These are phyloP conservation scores for Pilasporangium apinafurcum DNA, from an alignment of 352 stramenopile genomes.

Conservation along the genomic window DNA sequence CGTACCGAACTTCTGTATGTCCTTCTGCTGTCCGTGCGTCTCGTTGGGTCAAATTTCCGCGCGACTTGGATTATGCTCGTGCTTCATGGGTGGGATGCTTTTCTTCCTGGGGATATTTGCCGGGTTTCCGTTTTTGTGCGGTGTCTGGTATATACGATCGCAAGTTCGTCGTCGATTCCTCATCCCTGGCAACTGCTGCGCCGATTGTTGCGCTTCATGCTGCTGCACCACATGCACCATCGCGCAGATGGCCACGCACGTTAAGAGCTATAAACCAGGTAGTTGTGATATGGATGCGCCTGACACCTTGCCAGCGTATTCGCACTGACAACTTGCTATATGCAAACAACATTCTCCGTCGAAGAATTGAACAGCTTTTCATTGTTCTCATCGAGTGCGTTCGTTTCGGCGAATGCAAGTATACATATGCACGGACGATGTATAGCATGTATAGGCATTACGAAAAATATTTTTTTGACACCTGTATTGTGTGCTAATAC, in stretches of 20 bases:
- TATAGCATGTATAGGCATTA: no score
- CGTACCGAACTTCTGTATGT: conserved; percentile 18
- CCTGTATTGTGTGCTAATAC: no score
- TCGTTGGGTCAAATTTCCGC: conserved; percentile 19
- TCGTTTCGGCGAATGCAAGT: no score
- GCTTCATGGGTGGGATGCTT: neutral
- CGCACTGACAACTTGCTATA: neutral
- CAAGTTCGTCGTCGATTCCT: conserved; percentile 4
- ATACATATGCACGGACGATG: no score
- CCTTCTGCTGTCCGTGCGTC: conserved; percentile 19
- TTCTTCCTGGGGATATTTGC: conserved; percentile 3
- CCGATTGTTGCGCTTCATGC: conserved; percentile 3
- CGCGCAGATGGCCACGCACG: conserved; percentile 20
- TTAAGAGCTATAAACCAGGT: conserved; percentile 16
- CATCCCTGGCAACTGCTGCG: conserved; percentile 5
- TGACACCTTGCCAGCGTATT: conserved; percentile 4
- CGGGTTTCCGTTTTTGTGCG: neutral
- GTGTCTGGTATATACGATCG: neutral
- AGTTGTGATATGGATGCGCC: conserved; percentile 6
- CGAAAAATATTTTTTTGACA: no score
- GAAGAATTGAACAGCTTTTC: no score
- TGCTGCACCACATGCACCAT: conserved; percentile 19
- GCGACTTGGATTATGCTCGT: conserved; percentile 8
- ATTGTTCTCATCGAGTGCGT: no score
- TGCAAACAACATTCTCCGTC: no score